Conservation (phyloP, 768 basidiomycete genomes). For the Heimioporus sp. region DNA sequence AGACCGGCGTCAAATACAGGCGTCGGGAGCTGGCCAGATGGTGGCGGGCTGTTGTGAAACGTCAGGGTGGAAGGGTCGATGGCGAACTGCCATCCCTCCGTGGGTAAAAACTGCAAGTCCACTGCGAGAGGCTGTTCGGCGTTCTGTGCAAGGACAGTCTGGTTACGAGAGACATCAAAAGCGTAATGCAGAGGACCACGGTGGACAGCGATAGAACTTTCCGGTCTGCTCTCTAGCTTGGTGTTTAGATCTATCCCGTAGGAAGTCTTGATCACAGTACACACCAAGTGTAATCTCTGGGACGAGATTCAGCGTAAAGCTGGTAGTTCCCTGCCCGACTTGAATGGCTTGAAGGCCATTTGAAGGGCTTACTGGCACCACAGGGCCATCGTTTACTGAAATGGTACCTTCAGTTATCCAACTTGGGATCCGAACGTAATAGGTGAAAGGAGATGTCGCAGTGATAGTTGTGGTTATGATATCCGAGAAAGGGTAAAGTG, state of each 20-base stretch:
- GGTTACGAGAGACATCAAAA: neutral
- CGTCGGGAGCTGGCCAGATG: conserved; percentile 21
- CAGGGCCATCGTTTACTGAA: neutral
- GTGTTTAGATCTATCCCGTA: neutral
- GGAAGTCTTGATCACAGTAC: neutral
- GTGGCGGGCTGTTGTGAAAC: conserved; percentile 35
- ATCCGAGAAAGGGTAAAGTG: conserved; percentile 1
- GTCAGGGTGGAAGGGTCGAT: conserved; percentile 29
- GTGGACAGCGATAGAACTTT: neutral
- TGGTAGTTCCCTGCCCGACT: neutral
- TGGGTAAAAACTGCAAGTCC: conserved; percentile 26
- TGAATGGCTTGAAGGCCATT: neutral
- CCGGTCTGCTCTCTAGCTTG: neutral
- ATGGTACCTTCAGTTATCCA: neutral
- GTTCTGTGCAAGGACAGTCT: neutral
- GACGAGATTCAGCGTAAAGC: neutral
- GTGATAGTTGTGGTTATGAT: neutral
- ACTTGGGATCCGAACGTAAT: neutral
- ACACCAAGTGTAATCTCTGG: neutral
- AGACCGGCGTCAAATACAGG: neutral
- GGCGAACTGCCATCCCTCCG: neutral
- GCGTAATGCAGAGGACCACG: conserved; percentile 1
- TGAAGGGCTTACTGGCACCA: neutral
- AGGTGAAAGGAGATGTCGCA: neutral
- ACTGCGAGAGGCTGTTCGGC: conserved; percentile 32